Conservation (phyloP, 441 rosid species). For the Sinapis alba region DNA sequence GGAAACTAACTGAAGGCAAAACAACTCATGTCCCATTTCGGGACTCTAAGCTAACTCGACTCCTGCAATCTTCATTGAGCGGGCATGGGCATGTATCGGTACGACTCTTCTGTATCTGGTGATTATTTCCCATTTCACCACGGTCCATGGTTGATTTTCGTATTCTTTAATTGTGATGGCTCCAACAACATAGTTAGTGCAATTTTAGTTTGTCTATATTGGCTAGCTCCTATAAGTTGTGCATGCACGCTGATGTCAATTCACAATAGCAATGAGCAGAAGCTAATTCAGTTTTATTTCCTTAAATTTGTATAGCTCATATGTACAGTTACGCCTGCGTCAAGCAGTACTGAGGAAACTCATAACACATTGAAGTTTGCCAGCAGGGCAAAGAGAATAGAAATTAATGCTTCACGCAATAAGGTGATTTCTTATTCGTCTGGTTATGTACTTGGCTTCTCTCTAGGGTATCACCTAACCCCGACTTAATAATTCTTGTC, state of each 20-base stretch:
- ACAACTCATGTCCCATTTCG: slow-evolving; percentile 98
- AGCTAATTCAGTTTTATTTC: slow-evolving; percentile 27
- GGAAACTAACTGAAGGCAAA: slow-evolving; percentile 97
- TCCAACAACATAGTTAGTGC: slow-evolving; percentile 7
- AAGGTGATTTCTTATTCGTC: slow-evolving; percentile 58
- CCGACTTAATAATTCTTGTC: neutral
- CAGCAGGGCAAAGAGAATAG: slow-evolving; percentile 97
- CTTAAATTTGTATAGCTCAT: slow-evolving; percentile 70
- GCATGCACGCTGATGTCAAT: slow-evolving; percentile 5
- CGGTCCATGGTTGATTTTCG: neutral
- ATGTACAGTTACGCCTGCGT: slow-evolving; percentile 98
- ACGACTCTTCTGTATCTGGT: slow-evolving; percentile 45
- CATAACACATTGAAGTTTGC: slow-evolving; percentile 99
- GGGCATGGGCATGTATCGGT: slow-evolving; percentile 99
- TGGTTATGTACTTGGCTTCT: neutral
- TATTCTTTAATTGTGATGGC: slow-evolving; percentile 11
- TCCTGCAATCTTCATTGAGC: slow-evolving; percentile 94
- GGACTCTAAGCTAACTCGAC: slow-evolving; percentile 99
- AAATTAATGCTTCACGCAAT: slow-evolving; percentile 95
- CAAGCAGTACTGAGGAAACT: slow-evolving; percentile 98
- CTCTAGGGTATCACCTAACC: neutral
- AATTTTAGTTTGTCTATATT: slow-evolving; percentile 2
- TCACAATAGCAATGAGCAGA: slow-evolving; percentile 3
- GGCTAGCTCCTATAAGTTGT: slow-evolving; percentile 2
- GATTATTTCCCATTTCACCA: slow-evolving; percentile 38